Conservation (phyloP, 208 protist genomes). For the Acanthamoeba healyi region DNA sequence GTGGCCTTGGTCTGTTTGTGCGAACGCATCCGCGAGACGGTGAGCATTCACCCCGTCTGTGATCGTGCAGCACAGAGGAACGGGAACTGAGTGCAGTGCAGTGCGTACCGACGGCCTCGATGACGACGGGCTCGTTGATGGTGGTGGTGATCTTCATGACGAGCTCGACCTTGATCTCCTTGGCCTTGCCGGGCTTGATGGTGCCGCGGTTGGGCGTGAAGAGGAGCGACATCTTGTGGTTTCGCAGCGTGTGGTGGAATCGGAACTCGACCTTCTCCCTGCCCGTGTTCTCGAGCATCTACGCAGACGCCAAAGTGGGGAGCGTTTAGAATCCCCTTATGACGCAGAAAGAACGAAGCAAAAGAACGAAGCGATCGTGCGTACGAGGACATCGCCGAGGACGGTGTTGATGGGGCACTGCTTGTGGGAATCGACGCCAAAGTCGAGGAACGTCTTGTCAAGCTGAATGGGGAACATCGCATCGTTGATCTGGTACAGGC, state of each 20-base stretch:
- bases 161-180: constrained; percentile 39
- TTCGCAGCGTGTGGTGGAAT: not conserved
- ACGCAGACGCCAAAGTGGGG: too few relatives aligned
- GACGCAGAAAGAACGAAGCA: too few relatives aligned
- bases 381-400: constrained; percentile 5
- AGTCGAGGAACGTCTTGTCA: constrained; percentile 33
- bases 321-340: too few relatives aligned
- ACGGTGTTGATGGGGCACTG: constrained; percentile 41
- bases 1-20: constrained; percentile 15
- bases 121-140: constrained; percentile 18
- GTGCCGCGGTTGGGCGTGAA: constrained; percentile 3
- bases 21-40: too few relatives aligned
- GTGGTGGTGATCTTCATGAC: constrained; percentile 60
- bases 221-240: constrained; percentile 47
- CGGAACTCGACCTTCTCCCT: not conserved
- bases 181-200: not conserved
- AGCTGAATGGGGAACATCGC: not conserved
- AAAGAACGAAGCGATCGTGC: not conserved
- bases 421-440: constrained; percentile 27
- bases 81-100: not conserved
- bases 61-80: too few relatives aligned
- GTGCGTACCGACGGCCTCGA: constrained; percentile 12
- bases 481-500: not conserved
- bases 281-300: not conserved
- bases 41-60: too few relatives aligned